phyloP scores from a whole-genome alignment of 176 grass and related monocot species.

The Ensete glaucum region DNA sequence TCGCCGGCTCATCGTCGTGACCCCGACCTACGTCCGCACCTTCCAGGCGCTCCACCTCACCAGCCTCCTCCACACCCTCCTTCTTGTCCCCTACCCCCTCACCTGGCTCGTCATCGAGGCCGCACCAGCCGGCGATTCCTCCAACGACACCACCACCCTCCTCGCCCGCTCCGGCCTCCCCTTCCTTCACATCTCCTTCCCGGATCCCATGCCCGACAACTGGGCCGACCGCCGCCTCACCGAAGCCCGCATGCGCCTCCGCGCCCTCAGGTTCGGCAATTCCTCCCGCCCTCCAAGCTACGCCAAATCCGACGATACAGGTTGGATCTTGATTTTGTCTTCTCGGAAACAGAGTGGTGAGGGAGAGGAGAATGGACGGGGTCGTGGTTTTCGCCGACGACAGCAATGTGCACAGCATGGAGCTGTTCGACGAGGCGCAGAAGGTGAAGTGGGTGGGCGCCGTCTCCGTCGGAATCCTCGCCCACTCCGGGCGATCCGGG shows the following conservation, averaged over 20 bases:
- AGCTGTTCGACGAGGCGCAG: slow-evolving; percentile 90
- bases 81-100: slow-evolving; percentile 22
- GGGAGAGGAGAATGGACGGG: slow-evolving; percentile 34
- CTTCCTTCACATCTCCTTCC: neutral
- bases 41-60: slow-evolving; percentile 30
- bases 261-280: slow-evolving; percentile 19
- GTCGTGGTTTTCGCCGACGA: slow-evolving; percentile 84
- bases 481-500: neutral
- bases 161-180: slow-evolving; percentile 15
- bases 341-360: neutral
- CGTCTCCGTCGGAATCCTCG: slow-evolving; percentile 7
- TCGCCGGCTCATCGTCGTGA: slow-evolving; percentile 27
- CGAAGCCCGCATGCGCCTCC: slow-evolving; percentile 31
- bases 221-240: slow-evolving; percentile 5
- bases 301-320: neutral
- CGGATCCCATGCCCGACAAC: slow-evolving; percentile 6
- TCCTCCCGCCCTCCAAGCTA: neutral
- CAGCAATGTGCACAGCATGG: slow-evolving; percentile 65
- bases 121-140: neutral
- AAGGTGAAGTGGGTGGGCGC: slow-evolving; percentile 65
- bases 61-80: slow-evolving; percentile 32
- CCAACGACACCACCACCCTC: slow-evolving; percentile 1
- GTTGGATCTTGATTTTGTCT: neutral
- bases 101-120: slow-evolving; percentile 38
- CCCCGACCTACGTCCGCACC: slow-evolving; percentile 30